Percentiles rank a stretch among this genome's conserved stretches.
These are phyloP conservation scores for Tetrahymena malaccensis DNA, from an alignment of 73 alveolate species.

Conservation along the genomic window DNA sequence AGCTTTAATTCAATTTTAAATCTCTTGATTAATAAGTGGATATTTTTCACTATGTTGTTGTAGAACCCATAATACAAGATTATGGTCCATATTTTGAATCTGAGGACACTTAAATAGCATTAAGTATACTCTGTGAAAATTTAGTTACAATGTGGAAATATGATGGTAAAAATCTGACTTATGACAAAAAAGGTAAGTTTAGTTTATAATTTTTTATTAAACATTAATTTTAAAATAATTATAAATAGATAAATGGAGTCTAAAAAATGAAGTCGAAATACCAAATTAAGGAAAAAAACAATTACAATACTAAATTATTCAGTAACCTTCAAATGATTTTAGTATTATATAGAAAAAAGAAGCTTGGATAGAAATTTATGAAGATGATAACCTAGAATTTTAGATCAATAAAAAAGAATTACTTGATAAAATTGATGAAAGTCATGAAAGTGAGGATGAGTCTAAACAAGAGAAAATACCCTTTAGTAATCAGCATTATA, in stretches of 20 bases:
- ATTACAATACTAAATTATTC: not conserved
- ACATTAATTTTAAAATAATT: not conserved
- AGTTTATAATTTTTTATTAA: not conserved
- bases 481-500: not conserved
- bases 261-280: not conserved
- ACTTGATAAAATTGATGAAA: not conserved
- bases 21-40: not conserved
- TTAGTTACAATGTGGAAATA: not conserved
- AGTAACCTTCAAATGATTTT: not conserved
- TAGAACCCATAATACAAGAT: not conserved
- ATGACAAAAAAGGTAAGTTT: not conserved
- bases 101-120: not conserved
- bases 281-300: not conserved
- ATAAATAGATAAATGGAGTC: not conserved
- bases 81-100: not conserved
- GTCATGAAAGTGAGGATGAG: not conserved
- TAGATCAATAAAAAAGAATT: not conserved
- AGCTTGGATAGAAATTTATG: not conserved
- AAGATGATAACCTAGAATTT: not conserved
- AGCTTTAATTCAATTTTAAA: not conserved
- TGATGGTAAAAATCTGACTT: not conserved
- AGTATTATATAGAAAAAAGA: not conserved
- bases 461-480: not conserved
- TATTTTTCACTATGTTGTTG: not conserved
- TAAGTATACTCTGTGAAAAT: not conserved